phyloP scores from a whole-genome alignment of 2,329 filamentous ascomycete genomes.

The Ophiostoma sp. region DNA sequence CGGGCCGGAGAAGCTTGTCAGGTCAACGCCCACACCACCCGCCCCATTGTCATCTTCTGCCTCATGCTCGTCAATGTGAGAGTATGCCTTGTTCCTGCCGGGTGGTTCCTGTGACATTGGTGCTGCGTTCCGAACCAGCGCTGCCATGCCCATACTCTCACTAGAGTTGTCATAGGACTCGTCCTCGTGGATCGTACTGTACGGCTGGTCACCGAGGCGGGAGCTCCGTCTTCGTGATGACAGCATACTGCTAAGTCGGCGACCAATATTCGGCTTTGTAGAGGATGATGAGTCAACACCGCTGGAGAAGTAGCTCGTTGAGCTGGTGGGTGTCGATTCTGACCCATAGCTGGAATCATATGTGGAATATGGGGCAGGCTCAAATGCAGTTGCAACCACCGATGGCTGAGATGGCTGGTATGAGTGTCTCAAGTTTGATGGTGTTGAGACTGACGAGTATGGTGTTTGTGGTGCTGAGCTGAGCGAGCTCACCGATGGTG shows the following conservation, averaged over 20 bases:
- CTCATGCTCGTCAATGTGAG: conserved; percentile 34
- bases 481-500: not conserved
- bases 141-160: conserved; percentile 35
- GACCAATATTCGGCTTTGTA: not conserved
- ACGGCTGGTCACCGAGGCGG: conserved; percentile 27
- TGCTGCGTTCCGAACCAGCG: conserved; percentile 39
- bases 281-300: not conserved
- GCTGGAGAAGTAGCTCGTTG: not conserved
- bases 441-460: not conserved
- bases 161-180: conserved; percentile 26
- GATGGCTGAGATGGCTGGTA: not conserved
- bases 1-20: conserved; percentile 45
- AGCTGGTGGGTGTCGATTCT: conserved; percentile 5
- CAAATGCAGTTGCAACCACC: not conserved
- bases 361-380: conserved; percentile 17
- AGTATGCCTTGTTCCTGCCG: conserved; percentile 27
- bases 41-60: conserved; percentile 24
- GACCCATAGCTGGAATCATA: conserved; percentile 20
- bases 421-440: conserved; percentile 13
- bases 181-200: conserved; percentile 37
- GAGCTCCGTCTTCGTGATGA: conserved; percentile 17
- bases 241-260: conserved; percentile 20
- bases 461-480: not conserved
- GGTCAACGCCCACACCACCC: conserved; percentile 39
- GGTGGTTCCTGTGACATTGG: conserved; percentile 34